A percentile compares a stretch with the other conserved stretches of the same genome.
Evolutionary conservation across 306 rosid species (phyloP).

Genomic region (Rubus parviflorus): DNA sequence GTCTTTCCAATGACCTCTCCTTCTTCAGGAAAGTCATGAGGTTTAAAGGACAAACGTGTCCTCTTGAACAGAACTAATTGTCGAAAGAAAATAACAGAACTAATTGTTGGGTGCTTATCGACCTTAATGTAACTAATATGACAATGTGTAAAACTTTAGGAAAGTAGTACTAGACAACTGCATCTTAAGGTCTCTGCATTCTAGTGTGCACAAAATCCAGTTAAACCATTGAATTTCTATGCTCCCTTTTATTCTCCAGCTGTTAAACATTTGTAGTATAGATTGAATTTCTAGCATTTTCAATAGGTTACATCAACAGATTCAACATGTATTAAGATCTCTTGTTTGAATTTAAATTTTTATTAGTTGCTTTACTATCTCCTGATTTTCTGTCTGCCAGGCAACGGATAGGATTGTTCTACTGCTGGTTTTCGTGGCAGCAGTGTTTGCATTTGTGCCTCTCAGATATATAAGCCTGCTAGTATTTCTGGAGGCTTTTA

Average conservation of each 20-base stretch:
- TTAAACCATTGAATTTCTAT: background rate
- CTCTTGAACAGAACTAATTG: background rate
- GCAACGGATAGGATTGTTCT: slow-evolving; percentile 75
- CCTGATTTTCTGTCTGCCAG: slow-evolving; percentile 39
- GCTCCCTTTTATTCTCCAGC: background rate
- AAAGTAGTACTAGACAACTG: background rate
- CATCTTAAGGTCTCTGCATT: slow-evolving; percentile 1
- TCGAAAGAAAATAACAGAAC: background rate
- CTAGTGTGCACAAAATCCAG: background rate
- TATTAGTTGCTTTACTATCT: background rate
- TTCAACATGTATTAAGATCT: background rate
- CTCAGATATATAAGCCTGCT: slow-evolving; percentile 46
- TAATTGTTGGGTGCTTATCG: background rate
- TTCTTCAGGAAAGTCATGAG: slow-evolving; percentile 1
- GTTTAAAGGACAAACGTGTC: background rate
- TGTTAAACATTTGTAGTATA: background rate
- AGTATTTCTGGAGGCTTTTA: slow-evolving; percentile 61
- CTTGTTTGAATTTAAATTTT: background rate
- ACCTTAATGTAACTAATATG: background rate
- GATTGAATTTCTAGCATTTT: background rate
- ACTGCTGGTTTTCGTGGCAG: slow-evolving; percentile 57
- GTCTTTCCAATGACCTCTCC: background rate
- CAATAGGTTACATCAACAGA: background rate
- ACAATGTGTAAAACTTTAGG: background rate
- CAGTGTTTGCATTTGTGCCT: slow-evolving; percentile 67